Percentiles rank a stretch among this genome's conserved stretches.
Evolutionary conservation across 2,329 filamentous ascomycete genomes (phyloP).

Genomic region (Microdochium nivale): DNA sequence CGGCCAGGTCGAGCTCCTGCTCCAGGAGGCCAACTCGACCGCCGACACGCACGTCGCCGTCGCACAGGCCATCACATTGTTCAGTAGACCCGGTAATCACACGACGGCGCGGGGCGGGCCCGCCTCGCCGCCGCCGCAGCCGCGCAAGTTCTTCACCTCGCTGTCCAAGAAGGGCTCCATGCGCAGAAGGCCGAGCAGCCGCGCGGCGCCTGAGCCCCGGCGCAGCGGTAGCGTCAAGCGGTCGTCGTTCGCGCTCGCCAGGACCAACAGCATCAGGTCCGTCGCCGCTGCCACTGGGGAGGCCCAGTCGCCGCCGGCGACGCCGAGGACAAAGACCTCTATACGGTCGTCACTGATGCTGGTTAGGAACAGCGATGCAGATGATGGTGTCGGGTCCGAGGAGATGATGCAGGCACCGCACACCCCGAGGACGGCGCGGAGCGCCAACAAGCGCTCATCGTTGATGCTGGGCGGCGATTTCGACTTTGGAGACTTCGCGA

Average conservation of each 20-base stretch:
- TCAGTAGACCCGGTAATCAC: conserved; percentile 7
- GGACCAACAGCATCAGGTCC: not conserved
- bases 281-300: not conserved
- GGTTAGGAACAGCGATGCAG: no score
- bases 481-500: not conserved
- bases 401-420: no score
- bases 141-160: conserved; percentile 15
- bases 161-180: conserved; percentile 13
- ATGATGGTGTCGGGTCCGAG: no score
- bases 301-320: not conserved
- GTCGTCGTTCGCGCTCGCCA: not conserved
- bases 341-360: not conserved
- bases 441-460: no score
- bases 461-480: no score
- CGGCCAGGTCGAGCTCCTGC: conserved; percentile 14
- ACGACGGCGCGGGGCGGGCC: not conserved
- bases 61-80: conserved; percentile 16
- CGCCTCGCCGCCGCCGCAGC: conserved; percentile 7
- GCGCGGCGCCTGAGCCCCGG: conserved; percentile 6
- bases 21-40: conserved; percentile 17
- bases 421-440: no score
- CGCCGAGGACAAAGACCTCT: not conserved
- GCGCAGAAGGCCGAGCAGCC: conserved; percentile 11
- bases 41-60: conserved; percentile 16
- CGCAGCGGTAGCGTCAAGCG: not conserved